Evolutionary conservation across 768 basidiomycete species (phyloP).

Genomic region (Lepiota brunneoincarnata): DNA sequence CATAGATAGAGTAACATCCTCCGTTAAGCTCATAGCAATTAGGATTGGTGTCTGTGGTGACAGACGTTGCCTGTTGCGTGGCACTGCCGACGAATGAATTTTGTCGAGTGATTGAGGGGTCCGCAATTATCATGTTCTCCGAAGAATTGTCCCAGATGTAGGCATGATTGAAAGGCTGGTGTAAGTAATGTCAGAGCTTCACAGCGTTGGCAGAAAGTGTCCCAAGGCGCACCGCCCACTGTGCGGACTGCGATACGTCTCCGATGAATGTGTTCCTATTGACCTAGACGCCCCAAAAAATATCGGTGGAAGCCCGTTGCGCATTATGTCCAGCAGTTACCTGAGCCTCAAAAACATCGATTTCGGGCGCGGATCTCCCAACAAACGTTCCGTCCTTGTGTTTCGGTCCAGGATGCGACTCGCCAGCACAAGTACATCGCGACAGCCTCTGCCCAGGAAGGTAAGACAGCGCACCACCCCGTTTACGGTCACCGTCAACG

Average conservation of each 20-base stretch:
- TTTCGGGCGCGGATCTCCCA: constrained; percentile 84
- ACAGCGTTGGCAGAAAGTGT: neutral
- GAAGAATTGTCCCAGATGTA: constrained; percentile 70
- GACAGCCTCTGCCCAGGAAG: constrained; percentile 81
- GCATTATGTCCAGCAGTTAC: constrained; percentile 21
- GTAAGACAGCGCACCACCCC: constrained; percentile 55
- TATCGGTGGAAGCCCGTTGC: neutral
- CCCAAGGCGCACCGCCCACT: constrained; percentile 66
- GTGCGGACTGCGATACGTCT: constrained; percentile 81
- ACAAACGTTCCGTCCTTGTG: constrained; percentile 73
- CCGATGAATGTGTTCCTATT: constrained; percentile 41
- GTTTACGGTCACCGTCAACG: constrained; percentile 50
- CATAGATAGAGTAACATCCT: constrained; percentile 70
- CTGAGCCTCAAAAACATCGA: constrained; percentile 88
- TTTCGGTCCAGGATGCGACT: constrained; percentile 81
- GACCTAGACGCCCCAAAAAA: constrained; percentile 34
- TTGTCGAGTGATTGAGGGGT: constrained; percentile 50
- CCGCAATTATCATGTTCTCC: constrained; percentile 52
- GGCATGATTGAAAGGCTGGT: constrained; percentile 69
- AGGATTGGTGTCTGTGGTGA: constrained; percentile 63
- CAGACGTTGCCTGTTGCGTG: constrained; percentile 80
- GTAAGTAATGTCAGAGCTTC: neutral
- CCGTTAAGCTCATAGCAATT: constrained; percentile 62
- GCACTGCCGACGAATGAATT: constrained; percentile 69
- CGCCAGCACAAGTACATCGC: constrained; percentile 82